phyloP scores from a whole-genome alignment of 208 protist genomes.

The Leishmania turanica region DNA sequence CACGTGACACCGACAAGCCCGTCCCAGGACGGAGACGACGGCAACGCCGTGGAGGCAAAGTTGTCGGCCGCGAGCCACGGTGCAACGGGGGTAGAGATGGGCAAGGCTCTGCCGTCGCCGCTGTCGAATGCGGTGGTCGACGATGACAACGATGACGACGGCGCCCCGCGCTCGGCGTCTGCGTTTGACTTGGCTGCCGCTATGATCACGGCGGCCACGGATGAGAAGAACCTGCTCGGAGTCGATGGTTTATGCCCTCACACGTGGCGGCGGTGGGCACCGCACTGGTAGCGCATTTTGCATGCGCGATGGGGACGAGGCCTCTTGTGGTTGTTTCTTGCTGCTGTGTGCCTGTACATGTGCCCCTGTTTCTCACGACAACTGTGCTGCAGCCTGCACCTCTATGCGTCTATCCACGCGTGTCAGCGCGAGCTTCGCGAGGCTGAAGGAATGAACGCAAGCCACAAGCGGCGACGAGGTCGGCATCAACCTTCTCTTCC shows the following conservation, averaged over 20 bases:
- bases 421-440: neutral
- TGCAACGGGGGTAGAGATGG: neutral
- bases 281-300: constrained; percentile 65
- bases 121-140: neutral
- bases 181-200: constrained; percentile 49
- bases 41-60: neutral
- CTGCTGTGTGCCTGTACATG: neutral
- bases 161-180: neutral
- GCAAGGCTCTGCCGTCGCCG: neutral
- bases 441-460: neutral
- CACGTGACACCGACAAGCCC: neutral
- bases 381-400: neutral
- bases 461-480: neutral
- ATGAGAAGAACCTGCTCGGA: constrained; percentile 51
- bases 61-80: neutral
- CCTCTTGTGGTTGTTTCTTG: neutral
- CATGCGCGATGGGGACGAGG: neutral
- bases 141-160: neutral
- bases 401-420: neutral
- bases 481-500: neutral
- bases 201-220: constrained; percentile 55
- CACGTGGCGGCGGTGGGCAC: constrained; percentile 67
- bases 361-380: neutral
- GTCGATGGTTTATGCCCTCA: constrained; percentile 52
- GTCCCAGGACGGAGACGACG: neutral